Conservation (phyloP, 2,329 filamentous ascomycete genomes). For the Pseudocercospora cruenta region DNA sequence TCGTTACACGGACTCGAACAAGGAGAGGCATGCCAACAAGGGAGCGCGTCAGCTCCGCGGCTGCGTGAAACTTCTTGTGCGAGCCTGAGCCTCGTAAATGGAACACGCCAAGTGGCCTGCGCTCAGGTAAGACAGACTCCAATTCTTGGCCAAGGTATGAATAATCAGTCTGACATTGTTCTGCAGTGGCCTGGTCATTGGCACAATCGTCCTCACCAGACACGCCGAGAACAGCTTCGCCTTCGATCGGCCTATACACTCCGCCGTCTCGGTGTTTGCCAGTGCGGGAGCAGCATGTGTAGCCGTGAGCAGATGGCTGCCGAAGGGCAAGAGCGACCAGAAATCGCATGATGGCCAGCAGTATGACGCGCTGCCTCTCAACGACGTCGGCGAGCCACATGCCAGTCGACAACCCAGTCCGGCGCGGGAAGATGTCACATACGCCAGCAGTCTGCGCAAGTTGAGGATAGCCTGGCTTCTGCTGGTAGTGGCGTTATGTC, state of each 20-base stretch:
- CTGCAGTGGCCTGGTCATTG: slow-evolving; percentile 35
- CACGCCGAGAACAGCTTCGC: slow-evolving; percentile 36
- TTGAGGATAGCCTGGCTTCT: slow-evolving; percentile 34
- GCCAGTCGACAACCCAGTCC: slow-evolving; percentile 28
- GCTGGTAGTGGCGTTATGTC: slow-evolving; percentile 37
- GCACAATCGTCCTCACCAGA: slow-evolving; percentile 32
- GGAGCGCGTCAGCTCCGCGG: not conserved
- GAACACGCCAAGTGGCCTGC: slow-evolving; percentile 25
- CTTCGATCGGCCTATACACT: slow-evolving; percentile 52
- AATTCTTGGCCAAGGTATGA: not conserved
- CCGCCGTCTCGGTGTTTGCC: slow-evolving; percentile 47
- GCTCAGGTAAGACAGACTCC: slow-evolving; percentile 15
- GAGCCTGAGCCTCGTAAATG: slow-evolving; percentile 8
- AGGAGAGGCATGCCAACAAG: slow-evolving; percentile 5
- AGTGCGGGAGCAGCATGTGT: slow-evolving; percentile 45
- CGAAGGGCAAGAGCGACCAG: slow-evolving; percentile 11
- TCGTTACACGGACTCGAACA: not conserved
- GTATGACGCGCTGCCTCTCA: slow-evolving; percentile 36
- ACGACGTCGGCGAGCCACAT: slow-evolving; percentile 32
- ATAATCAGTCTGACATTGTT: not conserved
- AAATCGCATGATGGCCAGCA: slow-evolving; percentile 28
- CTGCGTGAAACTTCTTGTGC: not conserved
- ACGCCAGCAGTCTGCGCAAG: slow-evolving; percentile 33
- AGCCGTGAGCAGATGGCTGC: slow-evolving; percentile 41
- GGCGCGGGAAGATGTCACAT: slow-evolving; percentile 25